Conservation (phyloP, 768 basidiomycete genomes). For the Piloderma croceum region DNA sequence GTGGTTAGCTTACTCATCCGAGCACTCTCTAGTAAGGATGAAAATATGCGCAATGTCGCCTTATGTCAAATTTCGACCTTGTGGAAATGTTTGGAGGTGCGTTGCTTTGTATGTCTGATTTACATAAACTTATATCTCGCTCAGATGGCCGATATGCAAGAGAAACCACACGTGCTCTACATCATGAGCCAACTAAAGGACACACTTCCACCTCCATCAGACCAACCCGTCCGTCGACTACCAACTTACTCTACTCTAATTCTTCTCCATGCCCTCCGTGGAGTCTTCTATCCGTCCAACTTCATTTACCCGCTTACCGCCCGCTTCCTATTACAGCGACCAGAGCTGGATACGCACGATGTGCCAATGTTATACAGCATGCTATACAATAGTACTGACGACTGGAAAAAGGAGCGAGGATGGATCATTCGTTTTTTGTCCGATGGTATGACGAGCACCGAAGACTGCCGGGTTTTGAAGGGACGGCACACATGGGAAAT, state of each 20-base stretch:
- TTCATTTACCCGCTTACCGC: slow-evolving; percentile 85
- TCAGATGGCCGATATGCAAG: slow-evolving; percentile 66
- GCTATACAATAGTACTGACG: slow-evolving; percentile 73
- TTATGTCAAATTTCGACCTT: slow-evolving; percentile 56
- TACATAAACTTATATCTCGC: neutral
- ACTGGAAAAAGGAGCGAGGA: slow-evolving; percentile 81
- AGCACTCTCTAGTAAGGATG: slow-evolving; percentile 62
- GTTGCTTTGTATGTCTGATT: slow-evolving; percentile 15
- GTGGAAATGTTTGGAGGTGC: slow-evolving; percentile 58
- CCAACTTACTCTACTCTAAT: slow-evolving; percentile 78
- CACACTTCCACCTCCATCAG: slow-evolving; percentile 35
- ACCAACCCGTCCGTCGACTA: slow-evolving; percentile 45
- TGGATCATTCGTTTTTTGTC: slow-evolving; percentile 85
- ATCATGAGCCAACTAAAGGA: slow-evolving; percentile 66
- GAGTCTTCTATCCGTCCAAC: slow-evolving; percentile 81
- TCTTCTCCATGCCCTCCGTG: slow-evolving; percentile 74
- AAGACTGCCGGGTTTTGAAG: slow-evolving; percentile 79
- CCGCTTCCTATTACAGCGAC: slow-evolving; percentile 85
- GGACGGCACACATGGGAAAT: slow-evolving; percentile 87
- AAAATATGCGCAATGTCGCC: slow-evolving; percentile 53
- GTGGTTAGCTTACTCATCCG: slow-evolving; percentile 68
- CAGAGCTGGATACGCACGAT: slow-evolving; percentile 71
- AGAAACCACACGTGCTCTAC: slow-evolving; percentile 67
- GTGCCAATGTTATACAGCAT: slow-evolving; percentile 89
- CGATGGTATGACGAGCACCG: slow-evolving; percentile 68